These are phyloP conservation scores for Senna tora DNA, from an alignment of 306 rosid genomes.

Conservation along the genomic window DNA sequence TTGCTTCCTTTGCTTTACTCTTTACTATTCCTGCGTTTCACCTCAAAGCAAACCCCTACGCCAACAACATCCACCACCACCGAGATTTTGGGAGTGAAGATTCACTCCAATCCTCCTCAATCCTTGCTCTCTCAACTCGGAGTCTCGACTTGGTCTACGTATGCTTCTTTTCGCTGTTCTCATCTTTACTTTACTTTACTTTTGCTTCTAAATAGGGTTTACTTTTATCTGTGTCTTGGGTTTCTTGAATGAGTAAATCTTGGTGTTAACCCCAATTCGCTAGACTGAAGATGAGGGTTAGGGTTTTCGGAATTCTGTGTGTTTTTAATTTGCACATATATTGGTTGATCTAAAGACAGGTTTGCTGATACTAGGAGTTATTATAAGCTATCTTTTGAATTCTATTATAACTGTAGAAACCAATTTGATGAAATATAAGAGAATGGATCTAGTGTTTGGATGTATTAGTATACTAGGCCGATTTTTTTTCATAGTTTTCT, in stretches of 20 bases:
- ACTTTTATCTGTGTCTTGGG: conserved; percentile 6
- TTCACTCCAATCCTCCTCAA: conserved; percentile 69
- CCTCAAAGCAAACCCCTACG: conserved; percentile 45
- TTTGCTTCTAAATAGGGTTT: not conserved
- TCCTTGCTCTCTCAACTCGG: conserved; percentile 74
- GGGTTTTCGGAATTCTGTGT: not conserved
- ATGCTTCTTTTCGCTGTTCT: not conserved
- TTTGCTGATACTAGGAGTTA: not conserved
- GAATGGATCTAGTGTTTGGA: no score
- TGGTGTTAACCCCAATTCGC: not conserved
- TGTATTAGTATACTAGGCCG: no score
- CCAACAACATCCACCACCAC: conserved; percentile 24
- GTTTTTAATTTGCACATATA: not conserved
- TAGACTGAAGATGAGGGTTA: not conserved
- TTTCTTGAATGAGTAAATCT: conserved; percentile 1
- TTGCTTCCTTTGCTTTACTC: conserved; percentile 45
- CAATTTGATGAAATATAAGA: no score
- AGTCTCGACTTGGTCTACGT: conserved; percentile 78
- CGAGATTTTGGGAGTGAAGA: conserved; percentile 75
- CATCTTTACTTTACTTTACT: conserved; percentile 11
- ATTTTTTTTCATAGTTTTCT: no score
- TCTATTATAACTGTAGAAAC: not conserved
- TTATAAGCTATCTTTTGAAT: not conserved
- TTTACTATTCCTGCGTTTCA: not conserved
- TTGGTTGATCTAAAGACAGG: not conserved